These are phyloP conservation scores for Puccinia triticina DNA, from an alignment of 1,284 basidiomycete genomes.

Conservation along the genomic window DNA sequence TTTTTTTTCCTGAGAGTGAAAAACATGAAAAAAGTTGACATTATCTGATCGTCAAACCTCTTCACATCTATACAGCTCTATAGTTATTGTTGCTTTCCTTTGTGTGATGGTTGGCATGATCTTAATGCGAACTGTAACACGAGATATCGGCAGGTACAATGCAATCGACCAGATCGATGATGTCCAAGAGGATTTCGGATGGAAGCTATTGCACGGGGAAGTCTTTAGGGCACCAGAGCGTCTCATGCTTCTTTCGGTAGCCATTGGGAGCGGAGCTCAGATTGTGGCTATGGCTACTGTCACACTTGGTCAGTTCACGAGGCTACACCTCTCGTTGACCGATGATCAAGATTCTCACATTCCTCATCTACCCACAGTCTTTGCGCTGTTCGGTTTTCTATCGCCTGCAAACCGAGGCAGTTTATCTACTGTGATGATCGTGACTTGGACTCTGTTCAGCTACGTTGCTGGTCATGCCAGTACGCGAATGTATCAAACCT, in stretches of 20 bases:
- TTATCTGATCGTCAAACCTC: conserved; percentile 37
- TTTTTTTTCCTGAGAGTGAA: too few relatives aligned
- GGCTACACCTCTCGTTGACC: neutral
- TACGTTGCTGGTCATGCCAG: conserved; percentile 83
- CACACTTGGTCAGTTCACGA: conserved; percentile 66
- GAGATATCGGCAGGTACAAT: conserved; percentile 95
- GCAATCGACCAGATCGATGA: conserved; percentile 91
- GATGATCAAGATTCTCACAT: conserved; percentile 16
- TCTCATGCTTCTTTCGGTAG: conserved; percentile 77
- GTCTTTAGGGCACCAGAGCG: conserved; percentile 84
- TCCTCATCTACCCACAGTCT: conserved; percentile 67
- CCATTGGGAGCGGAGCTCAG: conserved; percentile 89
- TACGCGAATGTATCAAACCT: conserved; percentile 76
- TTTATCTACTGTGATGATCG: conserved; percentile 92
- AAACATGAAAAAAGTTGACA: neutral
- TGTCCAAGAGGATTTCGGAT: conserved; percentile 96
- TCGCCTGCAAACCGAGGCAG: conserved; percentile 94
- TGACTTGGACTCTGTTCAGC: conserved; percentile 74
- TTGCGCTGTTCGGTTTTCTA: conserved; percentile 94
- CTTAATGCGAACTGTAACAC: conserved; percentile 79
- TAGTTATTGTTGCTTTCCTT: conserved; percentile 86
- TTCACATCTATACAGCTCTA: conserved; percentile 63
- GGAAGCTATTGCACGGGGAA: conserved; percentile 95
- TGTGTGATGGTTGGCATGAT: conserved; percentile 81
- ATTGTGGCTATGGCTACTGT: conserved; percentile 80